Conservation (phyloP, 495 filamentous ascomycete genomes). For the Tuber magnatum region DNA sequence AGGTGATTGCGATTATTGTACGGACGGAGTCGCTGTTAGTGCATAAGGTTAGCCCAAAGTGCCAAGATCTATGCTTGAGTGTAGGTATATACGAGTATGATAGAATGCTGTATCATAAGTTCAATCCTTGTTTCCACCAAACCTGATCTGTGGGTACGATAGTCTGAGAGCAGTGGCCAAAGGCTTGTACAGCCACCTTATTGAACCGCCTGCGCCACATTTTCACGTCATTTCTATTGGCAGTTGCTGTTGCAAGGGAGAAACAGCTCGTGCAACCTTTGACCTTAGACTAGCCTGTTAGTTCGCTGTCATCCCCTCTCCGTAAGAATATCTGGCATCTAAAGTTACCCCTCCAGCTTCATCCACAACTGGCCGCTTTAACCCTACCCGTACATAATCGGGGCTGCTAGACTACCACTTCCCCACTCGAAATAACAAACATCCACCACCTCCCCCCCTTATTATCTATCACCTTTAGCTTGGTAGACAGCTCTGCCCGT, state of each 20-base stretch:
- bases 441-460: neutral
- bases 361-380: neutral
- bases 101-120: no score
- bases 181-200: neutral
- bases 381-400: neutral
- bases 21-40: no score
- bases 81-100: no score
- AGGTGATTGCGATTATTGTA: no score
- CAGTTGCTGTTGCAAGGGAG: neutral
- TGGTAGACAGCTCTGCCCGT: neutral
- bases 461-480: neutral
- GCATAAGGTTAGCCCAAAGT: no score
- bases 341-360: neutral
- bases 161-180: neutral
- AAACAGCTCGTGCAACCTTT: neutral
- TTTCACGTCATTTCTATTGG: neutral
- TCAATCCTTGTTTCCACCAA: no score
- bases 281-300: neutral
- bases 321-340: neutral
- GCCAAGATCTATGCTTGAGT: no score
- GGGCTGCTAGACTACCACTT: neutral
- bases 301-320: neutral
- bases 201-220: neutral
- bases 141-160: neutral
- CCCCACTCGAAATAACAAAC: neutral